Percentiles rank a stretch among this genome's conserved stretches.
Evolutionary conservation across 2,329 filamentous ascomycete genomes (phyloP).

Genomic region (Alternaria atra): DNA sequence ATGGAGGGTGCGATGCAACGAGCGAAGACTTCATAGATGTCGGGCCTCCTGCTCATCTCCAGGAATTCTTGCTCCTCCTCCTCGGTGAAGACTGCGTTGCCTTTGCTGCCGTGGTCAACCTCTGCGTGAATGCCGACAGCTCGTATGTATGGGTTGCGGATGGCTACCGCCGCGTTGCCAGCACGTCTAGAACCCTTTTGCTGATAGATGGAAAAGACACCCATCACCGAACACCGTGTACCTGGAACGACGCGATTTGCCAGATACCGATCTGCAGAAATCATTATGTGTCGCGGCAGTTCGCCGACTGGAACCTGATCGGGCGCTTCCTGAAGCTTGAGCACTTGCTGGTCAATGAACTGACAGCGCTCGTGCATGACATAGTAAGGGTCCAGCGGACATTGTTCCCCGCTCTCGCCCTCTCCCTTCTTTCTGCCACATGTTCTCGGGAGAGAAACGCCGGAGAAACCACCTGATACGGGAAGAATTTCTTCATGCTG

Average conservation of each 20-base stretch:
- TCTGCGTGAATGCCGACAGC: conserved; percentile 93
- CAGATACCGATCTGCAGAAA: conserved; percentile 95
- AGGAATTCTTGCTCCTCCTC: conserved; percentile 97
- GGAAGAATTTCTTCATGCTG: conserved; percentile 74
- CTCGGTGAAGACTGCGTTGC: conserved; percentile 83
- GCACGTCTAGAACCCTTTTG: conserved; percentile 84
- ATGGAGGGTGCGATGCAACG: conserved; percentile 97
- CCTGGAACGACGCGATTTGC: conserved; percentile 96
- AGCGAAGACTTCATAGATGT: conserved; percentile 90
- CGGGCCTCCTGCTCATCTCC: conserved; percentile 87
- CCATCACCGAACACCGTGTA: conserved; percentile 93
- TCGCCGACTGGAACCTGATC: conserved; percentile 98
- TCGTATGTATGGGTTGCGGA: conserved; percentile 92
- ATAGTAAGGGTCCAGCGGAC: conserved; percentile 94
- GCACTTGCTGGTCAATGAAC: conserved; percentile 97
- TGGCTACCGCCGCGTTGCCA: conserved; percentile 84
- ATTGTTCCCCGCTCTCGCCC: conserved; percentile 76
- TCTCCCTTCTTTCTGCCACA: conserved; percentile 73
- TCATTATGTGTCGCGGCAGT: conserved; percentile 89
- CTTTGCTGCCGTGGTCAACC: conserved; percentile 87
- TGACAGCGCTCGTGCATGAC: conserved; percentile 92
- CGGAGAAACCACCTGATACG: conserved; percentile 85
- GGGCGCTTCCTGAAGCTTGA: conserved; percentile 96
- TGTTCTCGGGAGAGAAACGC: conserved; percentile 81
- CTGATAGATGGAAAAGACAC: conserved; percentile 98